phyloP scores from a whole-genome alignment of 2,329 filamentous ascomycete species.

The Coniella lustricola region DNA sequence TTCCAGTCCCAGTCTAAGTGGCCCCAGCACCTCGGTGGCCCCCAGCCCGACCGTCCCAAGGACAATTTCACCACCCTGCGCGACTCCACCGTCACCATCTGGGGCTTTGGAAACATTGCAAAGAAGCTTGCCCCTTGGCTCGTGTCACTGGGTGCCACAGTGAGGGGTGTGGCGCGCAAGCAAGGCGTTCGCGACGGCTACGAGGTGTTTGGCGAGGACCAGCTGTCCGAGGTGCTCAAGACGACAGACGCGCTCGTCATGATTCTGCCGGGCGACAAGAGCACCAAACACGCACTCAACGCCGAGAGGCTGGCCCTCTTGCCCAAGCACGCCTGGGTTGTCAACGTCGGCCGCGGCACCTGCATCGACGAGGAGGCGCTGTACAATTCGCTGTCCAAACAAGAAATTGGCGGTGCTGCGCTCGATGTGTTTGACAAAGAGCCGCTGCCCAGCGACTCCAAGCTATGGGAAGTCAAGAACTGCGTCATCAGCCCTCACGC shows the following conservation, averaged over 20 bases:
- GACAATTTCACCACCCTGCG: conserved; percentile 50
- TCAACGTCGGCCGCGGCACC: conserved; percentile 39
- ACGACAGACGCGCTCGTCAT: conserved; percentile 60
- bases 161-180: conserved; percentile 50
- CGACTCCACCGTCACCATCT: conserved; percentile 51
- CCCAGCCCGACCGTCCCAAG: conserved; percentile 49
- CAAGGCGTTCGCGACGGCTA: conserved; percentile 51
- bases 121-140: conserved; percentile 52
- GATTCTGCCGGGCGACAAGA: conserved; percentile 53
- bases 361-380: conserved; percentile 30
- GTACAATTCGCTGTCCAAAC: conserved; percentile 23
- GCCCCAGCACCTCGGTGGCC: conserved; percentile 55
- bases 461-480: conserved; percentile 45
- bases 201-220: conserved; percentile 50
- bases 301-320: conserved; percentile 44
- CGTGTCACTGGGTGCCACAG: conserved; percentile 47
- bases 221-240: conserved; percentile 44
- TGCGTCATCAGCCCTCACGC: conserved; percentile 49
- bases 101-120: conserved; percentile 62
- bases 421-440: conserved; percentile 35
- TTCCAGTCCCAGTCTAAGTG: conserved; percentile 50
- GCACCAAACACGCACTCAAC: conserved; percentile 49
- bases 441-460: conserved; percentile 35
- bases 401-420: conserved; percentile 27
- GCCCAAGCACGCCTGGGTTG: conserved; percentile 50